Evolutionary conservation across 352 stramenopile species (phyloP).

Genomic region (Phytophthora pini): DNA sequence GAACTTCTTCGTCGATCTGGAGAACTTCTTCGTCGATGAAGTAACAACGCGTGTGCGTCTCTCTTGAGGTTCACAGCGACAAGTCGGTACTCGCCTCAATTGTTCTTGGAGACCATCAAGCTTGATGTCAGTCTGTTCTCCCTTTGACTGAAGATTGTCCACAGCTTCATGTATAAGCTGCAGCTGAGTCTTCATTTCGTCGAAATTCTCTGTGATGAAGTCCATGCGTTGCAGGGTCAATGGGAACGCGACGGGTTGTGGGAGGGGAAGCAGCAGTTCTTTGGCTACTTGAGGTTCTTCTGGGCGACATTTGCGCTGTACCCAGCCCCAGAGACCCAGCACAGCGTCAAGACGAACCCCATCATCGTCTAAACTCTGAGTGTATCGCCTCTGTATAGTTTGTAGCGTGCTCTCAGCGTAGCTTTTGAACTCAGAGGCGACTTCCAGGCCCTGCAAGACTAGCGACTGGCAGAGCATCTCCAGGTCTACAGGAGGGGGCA

Average conservation of each 20-base stretch:
- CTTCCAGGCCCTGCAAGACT: slow-evolving; percentile 4
- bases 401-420: not conserved
- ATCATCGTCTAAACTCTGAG: not conserved
- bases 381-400: not conserved
- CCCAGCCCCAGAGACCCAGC: slow-evolving; percentile 9
- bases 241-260: not conserved
- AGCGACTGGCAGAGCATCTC: slow-evolving; percentile 28
- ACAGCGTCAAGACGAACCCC: not conserved
- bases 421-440: slow-evolving; percentile 15
- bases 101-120: slow-evolving; percentile 9
- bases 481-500: slow-evolving; percentile 15
- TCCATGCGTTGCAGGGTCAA: slow-evolving; percentile 13
- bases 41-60: not conserved
- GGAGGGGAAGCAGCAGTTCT: slow-evolving; percentile 10
- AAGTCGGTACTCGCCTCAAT: slow-evolving; percentile 10
- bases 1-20: not conserved
- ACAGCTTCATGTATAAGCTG: slow-evolving; percentile 31
- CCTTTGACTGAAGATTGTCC: slow-evolving; percentile 16
- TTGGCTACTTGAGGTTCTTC: not conserved
- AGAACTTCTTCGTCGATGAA: not conserved
- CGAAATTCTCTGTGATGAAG: slow-evolving; percentile 19
- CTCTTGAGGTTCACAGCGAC: slow-evolving; percentile 9
- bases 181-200: slow-evolving; percentile 31
- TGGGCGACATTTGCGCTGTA: slow-evolving; percentile 9
- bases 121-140: slow-evolving; percentile 8